A percentile compares a stretch with the other conserved stretches of the same genome.
Conservation (phyloP, 441 rosid species). For the Biscutella laevigata region DNA sequence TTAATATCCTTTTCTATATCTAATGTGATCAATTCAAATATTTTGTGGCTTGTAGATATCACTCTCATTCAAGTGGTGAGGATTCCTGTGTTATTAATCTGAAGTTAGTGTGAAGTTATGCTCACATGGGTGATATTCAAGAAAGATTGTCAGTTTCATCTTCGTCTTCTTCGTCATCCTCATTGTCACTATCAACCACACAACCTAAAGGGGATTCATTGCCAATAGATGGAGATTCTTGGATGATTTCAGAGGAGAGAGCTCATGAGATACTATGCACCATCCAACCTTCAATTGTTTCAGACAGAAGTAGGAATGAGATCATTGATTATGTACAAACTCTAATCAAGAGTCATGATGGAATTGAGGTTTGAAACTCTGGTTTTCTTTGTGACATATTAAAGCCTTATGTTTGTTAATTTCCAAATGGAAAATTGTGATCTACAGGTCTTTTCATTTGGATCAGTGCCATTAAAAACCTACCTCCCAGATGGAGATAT, state of each 20-base stretch:
- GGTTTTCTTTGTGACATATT: not conserved
- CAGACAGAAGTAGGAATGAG: constrained; percentile 23
- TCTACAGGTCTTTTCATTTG: constrained; percentile 71
- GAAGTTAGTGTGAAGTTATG: constrained; percentile 27
- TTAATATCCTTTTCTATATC: not conserved
- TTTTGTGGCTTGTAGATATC: constrained; percentile 14
- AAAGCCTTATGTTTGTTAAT: not conserved
- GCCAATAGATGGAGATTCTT: constrained; percentile 5
- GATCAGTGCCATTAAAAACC: constrained; percentile 84
- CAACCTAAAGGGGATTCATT: constrained; percentile 16
- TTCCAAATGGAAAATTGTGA: constrained; percentile 26
- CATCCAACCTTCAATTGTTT: constrained; percentile 22
- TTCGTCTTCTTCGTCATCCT: constrained; percentile 27
- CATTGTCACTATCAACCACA: constrained; percentile 3
- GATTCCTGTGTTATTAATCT: constrained; percentile 5
- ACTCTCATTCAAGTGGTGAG: constrained; percentile 7
- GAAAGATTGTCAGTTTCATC: constrained; percentile 38
- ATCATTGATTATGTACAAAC: constrained; percentile 17
- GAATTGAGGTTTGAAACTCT: constrained; percentile 51
- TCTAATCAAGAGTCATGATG: constrained; percentile 30
- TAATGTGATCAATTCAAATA: not conserved
- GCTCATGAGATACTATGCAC: constrained; percentile 41
- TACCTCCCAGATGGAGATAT: constrained; percentile 98
- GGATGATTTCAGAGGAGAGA: constrained; percentile 36
- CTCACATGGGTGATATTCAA: constrained; percentile 56